Evolutionary conservation across 2,329 filamentous ascomycete genomes (phyloP), one percentile per base, ranked within the genome.

Genomic region (Scedosporium minutisporum): DNA sequence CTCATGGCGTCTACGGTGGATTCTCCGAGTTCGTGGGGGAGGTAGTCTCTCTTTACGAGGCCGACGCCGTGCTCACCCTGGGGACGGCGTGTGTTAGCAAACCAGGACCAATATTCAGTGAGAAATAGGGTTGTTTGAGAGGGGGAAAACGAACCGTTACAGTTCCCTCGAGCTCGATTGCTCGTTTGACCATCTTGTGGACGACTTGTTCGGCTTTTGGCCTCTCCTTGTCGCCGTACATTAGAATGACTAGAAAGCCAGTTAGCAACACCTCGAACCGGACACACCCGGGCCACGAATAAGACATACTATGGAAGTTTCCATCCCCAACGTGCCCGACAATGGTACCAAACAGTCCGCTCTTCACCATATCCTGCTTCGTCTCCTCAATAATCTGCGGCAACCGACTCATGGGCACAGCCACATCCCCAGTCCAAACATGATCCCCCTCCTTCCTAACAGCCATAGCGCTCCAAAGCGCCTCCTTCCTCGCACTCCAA

Each of bases 371-470:
- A 21, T 77, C 74, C 63, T 73, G 72, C 71, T 79, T 78, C 1
- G 90, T 92, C 73, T 88, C 83, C 73, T 92, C 89, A 67, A 93
- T 91, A 64, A 93, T 85, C 65, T 88, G 82, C 3, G 90, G 84
- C 68, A 95, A 73, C 64, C 82, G 79, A 66, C 85, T 89, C 72
- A 95, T 87, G 14, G 91, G 91, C 62, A 96, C 91, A 0, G 91
- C 91, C 10, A 95, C 91, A 70, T 96, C 91, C 1, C 89, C 90
- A 0, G 90, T 93, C 90, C 90, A 95, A 3, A 95, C 87, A 62
- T 84, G 85, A 66, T 93, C 87, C n/a, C 80, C 83, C 55, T 71
- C 82, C 76, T 74, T 84, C 76, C 74, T 84, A 69, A 87, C 78
- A 0, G 89, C 84, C 79, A 91, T 87, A 63, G 89, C 87, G 69